Evolutionary conservation across 208 protist genomes (phyloP).

Genomic region (Trypanosoma avium): DNA sequence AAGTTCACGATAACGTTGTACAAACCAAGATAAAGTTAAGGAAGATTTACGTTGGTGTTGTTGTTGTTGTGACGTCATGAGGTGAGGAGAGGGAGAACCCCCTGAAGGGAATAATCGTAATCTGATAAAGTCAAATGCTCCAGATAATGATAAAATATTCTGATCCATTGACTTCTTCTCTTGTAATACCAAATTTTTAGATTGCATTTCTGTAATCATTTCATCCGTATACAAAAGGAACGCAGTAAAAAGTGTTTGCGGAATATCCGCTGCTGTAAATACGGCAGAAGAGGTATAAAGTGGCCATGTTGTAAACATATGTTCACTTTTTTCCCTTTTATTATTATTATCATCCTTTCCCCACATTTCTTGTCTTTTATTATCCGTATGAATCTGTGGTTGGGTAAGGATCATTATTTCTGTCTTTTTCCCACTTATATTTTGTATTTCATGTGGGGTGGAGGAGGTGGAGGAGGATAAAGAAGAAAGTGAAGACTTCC

Average conservation of each 20-base stretch:
- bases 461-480: no score
- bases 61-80: background rate
- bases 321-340: background rate
- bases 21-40: slow-evolving; percentile 21
- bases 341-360: background rate
- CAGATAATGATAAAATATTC: background rate
- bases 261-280: slow-evolving; percentile 10
- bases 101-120: slow-evolving; percentile 7
- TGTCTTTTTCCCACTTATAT: background rate
- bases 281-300: background rate
- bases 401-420: background rate
- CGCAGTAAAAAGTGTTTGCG: slow-evolving; percentile 8
- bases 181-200: background rate
- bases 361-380: background rate
- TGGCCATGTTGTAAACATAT: background rate
- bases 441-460: no score
- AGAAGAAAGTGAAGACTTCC: background rate
- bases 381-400: background rate
- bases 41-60: background rate
- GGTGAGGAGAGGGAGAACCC: background rate
- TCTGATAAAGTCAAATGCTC: slow-evolving; percentile 9
- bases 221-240: slow-evolving; percentile 21
- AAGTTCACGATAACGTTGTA: slow-evolving; percentile 20
- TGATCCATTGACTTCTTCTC: background rate
- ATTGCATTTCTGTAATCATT: background rate